Base-by-base conservation (phyloP, 441 rosid species). In the Gossypium davidsonii region DNA sequence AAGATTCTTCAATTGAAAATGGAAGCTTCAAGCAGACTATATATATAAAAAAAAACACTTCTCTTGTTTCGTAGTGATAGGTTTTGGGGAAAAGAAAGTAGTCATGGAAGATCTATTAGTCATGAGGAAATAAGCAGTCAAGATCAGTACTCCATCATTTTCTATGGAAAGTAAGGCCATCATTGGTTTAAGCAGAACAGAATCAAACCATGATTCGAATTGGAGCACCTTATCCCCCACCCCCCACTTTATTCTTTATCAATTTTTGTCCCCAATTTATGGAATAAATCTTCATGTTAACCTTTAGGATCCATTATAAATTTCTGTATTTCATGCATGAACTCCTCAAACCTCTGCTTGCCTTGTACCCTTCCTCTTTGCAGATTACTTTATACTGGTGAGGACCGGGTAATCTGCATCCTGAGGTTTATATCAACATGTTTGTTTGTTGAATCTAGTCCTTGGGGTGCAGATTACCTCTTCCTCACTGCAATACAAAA, bases 401-500 rank as follows among this genome's bases (percentile, higher is more conserved):
- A 81, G 90, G 92, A 87, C 51, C 66, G 44, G 94, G 89, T 91
- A 93, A 93, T 91, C 98, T 90, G 98, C 97, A 91, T 93, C 98
- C 97, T 93, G 97, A 91, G 98, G 98, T 93, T 88, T 87, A 79
- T 86, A 79, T 82, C 70, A 39, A 48, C 72, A 67, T 79, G 34
- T 51, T 21, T 46, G 70, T 65, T 37, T 51, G 70, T 67, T 73
- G 59, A 39, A 74, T 85, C 87, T 85, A 86, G 78, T 18, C 93
- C 92, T 85, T 71, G 82, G 96, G 92, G 44, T 85, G 93, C 87
- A 81, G 97, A 90, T 93, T 91, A 91, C 81, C 85, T 85, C 81
- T 72, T 91, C 92, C 92, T 91, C 58, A 74, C 86, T 75, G 44
- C 85, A 82, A 81, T 86, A 83, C 70, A 67, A 44, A 34, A 14